These are phyloP conservation scores for Moesziomyces sp. DNA, from an alignment of 1,284 basidiomycete genomes.

Conservation along the genomic window DNA sequence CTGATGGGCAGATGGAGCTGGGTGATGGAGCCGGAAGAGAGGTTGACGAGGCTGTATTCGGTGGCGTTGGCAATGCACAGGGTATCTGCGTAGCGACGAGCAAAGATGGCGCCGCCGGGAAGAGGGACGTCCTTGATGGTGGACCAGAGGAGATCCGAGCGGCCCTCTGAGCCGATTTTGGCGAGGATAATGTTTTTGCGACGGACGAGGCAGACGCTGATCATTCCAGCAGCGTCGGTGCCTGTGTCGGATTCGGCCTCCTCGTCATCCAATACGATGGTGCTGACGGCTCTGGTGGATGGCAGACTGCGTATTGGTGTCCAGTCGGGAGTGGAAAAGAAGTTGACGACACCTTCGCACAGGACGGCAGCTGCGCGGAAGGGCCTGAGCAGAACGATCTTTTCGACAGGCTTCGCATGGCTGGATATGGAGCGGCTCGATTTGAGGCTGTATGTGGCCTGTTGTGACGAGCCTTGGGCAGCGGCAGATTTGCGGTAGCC, in stretches of 20 bases:
- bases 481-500: conserved; percentile 2
- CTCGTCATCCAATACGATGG: conserved; percentile 46
- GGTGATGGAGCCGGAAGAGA: conserved; percentile 45
- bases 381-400: conserved; percentile 31
- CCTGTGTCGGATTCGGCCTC: conserved; percentile 29
- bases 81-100: conserved; percentile 52
- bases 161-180: conserved; percentile 49
- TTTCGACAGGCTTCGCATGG: conserved; percentile 44
- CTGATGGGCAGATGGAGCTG: conserved; percentile 65
- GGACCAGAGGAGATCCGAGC: conserved; percentile 51
- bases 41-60: conserved; percentile 60
- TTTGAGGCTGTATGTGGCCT: conserved; percentile 9
- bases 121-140: conserved; percentile 56
- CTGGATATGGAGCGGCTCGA: conserved; percentile 27
- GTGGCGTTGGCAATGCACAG: conserved; percentile 63
- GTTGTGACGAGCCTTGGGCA: neutral
- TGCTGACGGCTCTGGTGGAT: conserved; percentile 41
- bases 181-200: conserved; percentile 57
- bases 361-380: conserved; percentile 42
- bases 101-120: conserved; percentile 60
- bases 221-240: conserved; percentile 45
- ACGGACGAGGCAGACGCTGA: conserved; percentile 59
- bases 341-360: conserved; percentile 47
- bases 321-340: conserved; percentile 43
- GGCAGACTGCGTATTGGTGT: conserved; percentile 34